Base-by-base conservation (phyloP, 2,329 filamentous ascomycete species). In the Aspergillus eucalypticola region DNA sequence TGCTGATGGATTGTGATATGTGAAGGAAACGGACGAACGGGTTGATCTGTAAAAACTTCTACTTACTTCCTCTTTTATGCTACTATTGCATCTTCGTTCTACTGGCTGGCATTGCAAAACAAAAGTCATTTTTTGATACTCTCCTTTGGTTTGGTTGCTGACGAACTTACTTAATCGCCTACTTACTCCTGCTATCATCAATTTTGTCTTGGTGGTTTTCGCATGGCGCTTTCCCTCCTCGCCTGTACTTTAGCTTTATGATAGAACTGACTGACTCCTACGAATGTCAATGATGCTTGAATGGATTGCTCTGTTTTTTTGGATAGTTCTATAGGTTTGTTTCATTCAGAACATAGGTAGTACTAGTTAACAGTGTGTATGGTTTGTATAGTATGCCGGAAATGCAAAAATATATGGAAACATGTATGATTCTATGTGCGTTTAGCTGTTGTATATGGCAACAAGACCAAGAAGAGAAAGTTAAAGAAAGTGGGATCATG, bases 241-340 rank as follows among this genome's bases (percentile, higher is more conserved):
- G 41, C 46, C 39, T 61, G 60, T 62, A 62, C 56, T 62, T 50
- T 62, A 62, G 53, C 32, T 54, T 52, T 54, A 55, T 39, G 58
- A 63, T 63, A 61, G 61, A 63, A 38, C 49, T 48, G 58, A 52
- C 27, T 49, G 25, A 23, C 13, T 29, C 25, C 46, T 5, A 17
- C 10, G 23, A 50, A 50, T 50, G n/a, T 13, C 10, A 49, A 23
- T 8, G 19, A 49, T 29, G 25, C 46, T 50, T 50, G 46, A 27
- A 29, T 17, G 10, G 10, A 21, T 21, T 11, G 10, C 10, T 23
- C 1, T 44, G 4, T 23, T 11, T 44, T 8, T 8, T 44, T 13
- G 13, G 23, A 11, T 23, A 13, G 5, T 23, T 10, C 11, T 7
- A 6, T 6, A 11, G 17, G 19, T 13, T 44, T 8, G 19, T 44